Base-by-base conservation (phyloP, 1,284 basidiomycete species). In the Fistulina hepatica region DNA sequence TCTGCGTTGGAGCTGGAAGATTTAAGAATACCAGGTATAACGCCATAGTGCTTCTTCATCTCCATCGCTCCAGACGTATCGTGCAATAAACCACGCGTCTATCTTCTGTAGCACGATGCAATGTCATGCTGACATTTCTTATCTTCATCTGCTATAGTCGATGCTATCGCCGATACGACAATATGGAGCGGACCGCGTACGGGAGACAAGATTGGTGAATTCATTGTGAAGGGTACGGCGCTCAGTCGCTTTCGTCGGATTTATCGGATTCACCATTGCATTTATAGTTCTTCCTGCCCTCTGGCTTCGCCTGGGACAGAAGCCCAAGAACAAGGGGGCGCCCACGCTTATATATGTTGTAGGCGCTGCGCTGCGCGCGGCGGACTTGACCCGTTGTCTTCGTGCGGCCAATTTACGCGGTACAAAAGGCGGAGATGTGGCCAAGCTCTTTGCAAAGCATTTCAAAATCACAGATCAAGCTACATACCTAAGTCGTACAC, bases 381-480 rank as follows among this genome's bases (percentile, higher is more conserved):
- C 73, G 43, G 81, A 89, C 56, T 69, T 83, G 27, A 79, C 80
- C 27, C 66, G 85, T 40, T 61, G 75, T 35, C 64, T 89, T 44
- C 82, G 71, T 55, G 70, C 75, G 57, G 77, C 69, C 53, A 70
- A 61, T 43, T 63, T 86, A 42, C 63, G 76, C 48, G 76, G 80
- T 37, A 75, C 84, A 36, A 86, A 83, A 55, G 76, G 83, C 41
- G 82, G 80, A 20, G 82, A 88, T 44, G 75, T 89, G 27, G 85
- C 81, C 21, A 91, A 91, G 54, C 67, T 88, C 22, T 91, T 91
- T 50, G 82, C 86, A 31, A 85, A 77, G 57, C 86, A 91, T 54
- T 76, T 88, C 60, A 90, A 88, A 59, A 64, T 91, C 30, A 64
- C 76, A 37, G 80, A 89, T 43, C 86, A 91, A 53, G 73, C 81